These are phyloP conservation scores for Boletus sp. DNA, from an alignment of 1,284 basidiomycete genomes.

Conservation along the genomic window DNA sequence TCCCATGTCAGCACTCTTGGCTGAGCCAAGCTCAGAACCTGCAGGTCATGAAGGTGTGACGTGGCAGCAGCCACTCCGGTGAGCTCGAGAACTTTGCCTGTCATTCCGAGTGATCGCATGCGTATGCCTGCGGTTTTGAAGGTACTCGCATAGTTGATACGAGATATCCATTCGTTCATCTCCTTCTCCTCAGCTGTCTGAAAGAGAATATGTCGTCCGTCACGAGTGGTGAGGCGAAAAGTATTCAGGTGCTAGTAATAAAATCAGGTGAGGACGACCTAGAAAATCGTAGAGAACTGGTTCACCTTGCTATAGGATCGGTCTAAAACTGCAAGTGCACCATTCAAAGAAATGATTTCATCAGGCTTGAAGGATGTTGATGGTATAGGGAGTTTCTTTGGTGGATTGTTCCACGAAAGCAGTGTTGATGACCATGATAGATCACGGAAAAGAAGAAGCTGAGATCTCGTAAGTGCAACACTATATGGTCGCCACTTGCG, in stretches of 20 bases:
- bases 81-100: conserved; percentile 65
- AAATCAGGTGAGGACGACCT: conserved; percentile 11
- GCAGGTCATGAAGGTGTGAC: conserved; percentile 69
- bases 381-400: conserved; percentile 45
- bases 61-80: conserved; percentile 82
- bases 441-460: conserved; percentile 91
- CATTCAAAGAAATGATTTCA: conserved; percentile 78
- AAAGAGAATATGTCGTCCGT: conserved; percentile 79
- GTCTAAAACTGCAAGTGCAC: conserved; percentile 79
- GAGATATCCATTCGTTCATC: conserved; percentile 88
- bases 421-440: conserved; percentile 61
- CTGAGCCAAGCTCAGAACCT: conserved; percentile 33
- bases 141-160: conserved; percentile 91
- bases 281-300: not conserved
- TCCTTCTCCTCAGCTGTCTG: conserved; percentile 72
- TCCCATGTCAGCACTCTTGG: conserved; percentile 47
- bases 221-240: conserved; percentile 75
- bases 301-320: conserved; percentile 69
- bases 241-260: conserved; percentile 59
- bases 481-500: conserved; percentile 90
- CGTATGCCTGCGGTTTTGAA: conserved; percentile 86
- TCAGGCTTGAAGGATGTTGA: conserved; percentile 77
- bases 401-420: conserved; percentile 46
- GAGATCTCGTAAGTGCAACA: conserved; percentile 85
- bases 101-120: conserved; percentile 74